Evolutionary conservation across 2,329 filamentous ascomycete species (phyloP).

Genomic region (Fragosphaeria purpurea): DNA sequence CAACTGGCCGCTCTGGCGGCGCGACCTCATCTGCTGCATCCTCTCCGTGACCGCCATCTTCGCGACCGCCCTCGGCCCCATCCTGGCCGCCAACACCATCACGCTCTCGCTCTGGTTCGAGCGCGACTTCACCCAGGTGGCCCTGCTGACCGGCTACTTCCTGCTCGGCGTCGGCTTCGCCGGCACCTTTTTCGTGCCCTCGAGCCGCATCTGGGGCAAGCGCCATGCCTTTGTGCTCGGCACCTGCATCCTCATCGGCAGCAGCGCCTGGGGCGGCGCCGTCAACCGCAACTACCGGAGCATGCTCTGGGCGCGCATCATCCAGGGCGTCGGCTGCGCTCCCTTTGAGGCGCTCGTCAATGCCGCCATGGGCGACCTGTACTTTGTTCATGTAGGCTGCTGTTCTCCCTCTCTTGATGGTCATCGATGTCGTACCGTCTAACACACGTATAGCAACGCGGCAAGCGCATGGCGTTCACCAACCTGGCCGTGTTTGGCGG

Average conservation of each 20-base stretch:
- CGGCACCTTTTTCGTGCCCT: constrained; percentile 78
- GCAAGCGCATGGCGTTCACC: constrained; percentile 75
- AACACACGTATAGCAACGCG: constrained; percentile 46
- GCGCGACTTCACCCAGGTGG: constrained; percentile 61
- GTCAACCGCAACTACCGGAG: constrained; percentile 58
- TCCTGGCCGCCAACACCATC: constrained; percentile 81
- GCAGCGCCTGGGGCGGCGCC: constrained; percentile 69
- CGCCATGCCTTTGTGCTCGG: constrained; percentile 78
- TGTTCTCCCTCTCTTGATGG: not conserved
- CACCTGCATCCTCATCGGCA: constrained; percentile 60
- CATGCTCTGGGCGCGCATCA: constrained; percentile 66
- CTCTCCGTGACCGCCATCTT: constrained; percentile 76
- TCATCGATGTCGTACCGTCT: not conserved
- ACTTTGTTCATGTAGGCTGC: constrained; percentile 58
- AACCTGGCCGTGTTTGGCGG: constrained; percentile 49
- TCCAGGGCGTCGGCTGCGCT: constrained; percentile 78
- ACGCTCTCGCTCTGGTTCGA: constrained; percentile 60
- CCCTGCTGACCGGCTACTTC: constrained; percentile 78
- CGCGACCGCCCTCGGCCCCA: constrained; percentile 71
- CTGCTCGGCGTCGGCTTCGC: constrained; percentile 72
- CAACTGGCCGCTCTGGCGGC: constrained; percentile 74
- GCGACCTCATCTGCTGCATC: constrained; percentile 68
- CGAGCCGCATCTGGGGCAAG: constrained; percentile 85
- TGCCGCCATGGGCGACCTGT: constrained; percentile 79
- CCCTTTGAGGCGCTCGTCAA: constrained; percentile 89